Percentiles rank a stretch among this genome's conserved stretches.
Evolutionary conservation across 208 protist species (phyloP).

Genomic region (Tritrichomonas foetus): DNA sequence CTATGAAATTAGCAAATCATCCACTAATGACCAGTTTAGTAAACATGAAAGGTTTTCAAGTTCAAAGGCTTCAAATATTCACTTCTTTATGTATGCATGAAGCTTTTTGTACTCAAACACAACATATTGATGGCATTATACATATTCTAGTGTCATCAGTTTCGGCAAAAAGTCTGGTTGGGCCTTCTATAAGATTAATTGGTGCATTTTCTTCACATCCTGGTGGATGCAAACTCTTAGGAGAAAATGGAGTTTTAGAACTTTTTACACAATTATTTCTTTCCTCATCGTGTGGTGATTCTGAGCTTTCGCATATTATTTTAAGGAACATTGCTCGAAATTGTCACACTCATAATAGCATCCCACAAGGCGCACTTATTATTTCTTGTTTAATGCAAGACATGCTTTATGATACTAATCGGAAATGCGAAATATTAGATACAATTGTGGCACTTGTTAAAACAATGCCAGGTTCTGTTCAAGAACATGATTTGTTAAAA

Average conservation of each 20-base stretch:
- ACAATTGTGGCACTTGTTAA: background rate
- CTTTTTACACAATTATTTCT: conserved; percentile 2
- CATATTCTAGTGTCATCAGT: background rate
- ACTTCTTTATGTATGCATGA: background rate
- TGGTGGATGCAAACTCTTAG: background rate
- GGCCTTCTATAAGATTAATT: background rate
- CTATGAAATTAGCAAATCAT: background rate
- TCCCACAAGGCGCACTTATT: background rate
- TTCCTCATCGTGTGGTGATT: background rate
- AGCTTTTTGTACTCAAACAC: background rate
- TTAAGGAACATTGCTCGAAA: background rate
- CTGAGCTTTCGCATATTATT: background rate
- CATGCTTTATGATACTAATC: background rate
- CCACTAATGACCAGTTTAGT: background rate
- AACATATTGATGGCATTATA: background rate
- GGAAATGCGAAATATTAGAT: background rate
- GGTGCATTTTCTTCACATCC: background rate
- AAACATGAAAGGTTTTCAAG: background rate
- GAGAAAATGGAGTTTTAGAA: background rate
- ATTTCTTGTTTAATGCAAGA: conserved; percentile 7
- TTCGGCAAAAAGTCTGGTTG: background rate
- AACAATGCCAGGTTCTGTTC: background rate
- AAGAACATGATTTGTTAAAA: background rate
- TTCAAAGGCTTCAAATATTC: background rate
- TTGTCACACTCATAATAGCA: background rate